These are phyloP conservation scores for Morella rubra DNA, from an alignment of 306 rosid species.

Conservation along the genomic window DNA sequence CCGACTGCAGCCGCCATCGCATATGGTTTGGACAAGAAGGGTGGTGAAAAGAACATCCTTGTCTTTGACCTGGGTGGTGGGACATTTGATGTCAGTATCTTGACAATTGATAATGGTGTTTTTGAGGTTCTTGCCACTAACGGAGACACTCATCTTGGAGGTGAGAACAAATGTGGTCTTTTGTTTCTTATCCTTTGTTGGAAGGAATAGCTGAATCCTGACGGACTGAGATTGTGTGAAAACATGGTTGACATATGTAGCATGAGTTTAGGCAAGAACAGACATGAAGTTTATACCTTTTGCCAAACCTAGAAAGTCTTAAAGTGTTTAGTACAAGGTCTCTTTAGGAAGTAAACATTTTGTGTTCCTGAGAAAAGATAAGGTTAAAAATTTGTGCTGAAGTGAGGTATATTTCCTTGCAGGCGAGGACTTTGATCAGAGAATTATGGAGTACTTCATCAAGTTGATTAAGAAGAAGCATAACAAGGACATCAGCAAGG, in stretches of 20 bases:
- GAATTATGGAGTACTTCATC: constrained; percentile 96
- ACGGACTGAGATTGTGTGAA: neutral
- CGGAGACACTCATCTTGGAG: constrained; percentile 99
- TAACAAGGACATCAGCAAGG: constrained; percentile 94
- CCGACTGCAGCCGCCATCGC: constrained; percentile 99
- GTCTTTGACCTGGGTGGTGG: constrained; percentile 99
- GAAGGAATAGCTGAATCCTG: neutral
- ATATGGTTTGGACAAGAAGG: constrained; percentile 95
- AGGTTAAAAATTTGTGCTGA: neutral
- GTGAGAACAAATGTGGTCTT: constrained; percentile 33
- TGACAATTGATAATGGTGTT: constrained; percentile 97
- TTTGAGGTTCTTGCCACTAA: constrained; percentile 95
- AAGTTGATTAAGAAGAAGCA: constrained; percentile 97
- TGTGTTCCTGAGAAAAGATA: too few relatives aligned
- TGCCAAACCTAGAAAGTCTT: too few relatives aligned
- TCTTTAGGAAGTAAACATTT: too few relatives aligned
- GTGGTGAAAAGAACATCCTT: constrained; percentile 98
- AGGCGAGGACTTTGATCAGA: constrained; percentile 97
- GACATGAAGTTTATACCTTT: too few relatives aligned
- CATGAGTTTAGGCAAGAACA: too few relatives aligned
- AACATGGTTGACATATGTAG: neutral
- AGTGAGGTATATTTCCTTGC: neutral
- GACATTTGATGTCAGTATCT: constrained; percentile 94
- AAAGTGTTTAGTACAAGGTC: neutral
- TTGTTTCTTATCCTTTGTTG: too few relatives aligned